These are phyloP conservation scores for Heliophila coronopifolia DNA, from an alignment of 441 rosid species.

Conservation along the genomic window DNA sequence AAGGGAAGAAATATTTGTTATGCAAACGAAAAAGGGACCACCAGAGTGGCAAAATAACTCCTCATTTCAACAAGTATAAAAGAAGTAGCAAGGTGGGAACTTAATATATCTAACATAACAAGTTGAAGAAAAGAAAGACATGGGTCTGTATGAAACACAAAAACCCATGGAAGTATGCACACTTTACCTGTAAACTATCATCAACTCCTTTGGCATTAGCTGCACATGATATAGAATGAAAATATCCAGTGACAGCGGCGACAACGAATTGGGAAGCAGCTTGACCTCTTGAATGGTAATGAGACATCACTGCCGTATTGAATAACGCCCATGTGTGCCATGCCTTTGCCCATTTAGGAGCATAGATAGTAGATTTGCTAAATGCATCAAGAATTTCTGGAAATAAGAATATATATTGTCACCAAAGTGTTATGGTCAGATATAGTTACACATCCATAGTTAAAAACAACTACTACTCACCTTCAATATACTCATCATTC, in stretches of 20 bases:
- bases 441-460: constrained; percentile 11
- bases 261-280: constrained; percentile 81
- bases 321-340: constrained; percentile 99
- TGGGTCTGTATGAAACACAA: constrained; percentile 1
- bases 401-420: constrained; percentile 13
- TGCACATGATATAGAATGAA: constrained; percentile 93
- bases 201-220: constrained; percentile 96
- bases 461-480: constrained; percentile 33
- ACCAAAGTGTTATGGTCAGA: constrained; percentile 8
- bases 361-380: constrained; percentile 73
- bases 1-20: no score
- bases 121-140: constrained; percentile 9
- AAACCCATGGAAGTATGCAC: constrained; percentile 18
- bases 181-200: constrained; percentile 92
- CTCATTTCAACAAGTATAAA: constrained; percentile 12
- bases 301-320: constrained; percentile 97
- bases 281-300: constrained; percentile 70
- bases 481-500: constrained; percentile 89
- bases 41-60: constrained; percentile 7
- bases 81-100: constrained; percentile 2
- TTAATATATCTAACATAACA: constrained; percentile 4
- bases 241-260: constrained; percentile 95
- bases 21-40: no score
- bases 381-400: constrained; percentile 79
- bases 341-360: constrained; percentile 91